Evolutionary conservation across 129 eudicot species (phyloP).

Genomic region (Lactuca sativa): DNA sequence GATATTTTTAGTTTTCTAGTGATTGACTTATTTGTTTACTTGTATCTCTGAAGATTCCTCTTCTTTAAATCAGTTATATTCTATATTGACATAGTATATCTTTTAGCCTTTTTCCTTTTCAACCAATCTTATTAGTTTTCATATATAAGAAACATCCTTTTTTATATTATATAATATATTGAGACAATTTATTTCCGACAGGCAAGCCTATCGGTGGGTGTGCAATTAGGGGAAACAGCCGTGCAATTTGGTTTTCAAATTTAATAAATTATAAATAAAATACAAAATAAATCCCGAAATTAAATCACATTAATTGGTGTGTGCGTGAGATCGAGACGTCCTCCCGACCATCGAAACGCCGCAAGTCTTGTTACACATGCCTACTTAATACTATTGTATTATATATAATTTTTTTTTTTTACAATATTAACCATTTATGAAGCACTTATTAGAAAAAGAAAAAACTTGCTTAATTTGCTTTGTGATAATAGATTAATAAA

Average conservation of each 20-base stretch:
- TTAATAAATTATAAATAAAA: background rate
- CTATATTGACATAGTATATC: background rate
- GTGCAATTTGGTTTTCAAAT: slow-evolving; percentile 3
- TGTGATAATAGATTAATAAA: background rate
- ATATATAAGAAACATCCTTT: background rate
- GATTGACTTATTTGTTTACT: background rate
- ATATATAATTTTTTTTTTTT: background rate
- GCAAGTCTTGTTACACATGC: slow-evolving; percentile 40
- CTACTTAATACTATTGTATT: slow-evolving; percentile 12
- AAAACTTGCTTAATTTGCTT: background rate
- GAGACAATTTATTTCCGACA: background rate
- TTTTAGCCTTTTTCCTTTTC: too few species aligned
- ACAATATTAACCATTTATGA: background rate
- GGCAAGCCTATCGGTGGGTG: slow-evolving; percentile 6
- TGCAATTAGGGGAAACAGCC: background rate
- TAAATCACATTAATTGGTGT: slow-evolving; percentile 29
- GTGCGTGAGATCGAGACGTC: slow-evolving; percentile 27
- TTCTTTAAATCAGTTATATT: too few species aligned
- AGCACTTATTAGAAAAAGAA: too few species aligned
- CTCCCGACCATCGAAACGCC: slow-evolving; percentile 42
- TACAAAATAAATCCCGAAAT: background rate
- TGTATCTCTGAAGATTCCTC: too few species aligned
- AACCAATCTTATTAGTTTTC: too few species aligned
- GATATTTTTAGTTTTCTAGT: background rate
- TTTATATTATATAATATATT: too few species aligned